phyloP scores from a whole-genome alignment of 176 grass and related monocot genomes.

The Paspalum notatum region DNA sequence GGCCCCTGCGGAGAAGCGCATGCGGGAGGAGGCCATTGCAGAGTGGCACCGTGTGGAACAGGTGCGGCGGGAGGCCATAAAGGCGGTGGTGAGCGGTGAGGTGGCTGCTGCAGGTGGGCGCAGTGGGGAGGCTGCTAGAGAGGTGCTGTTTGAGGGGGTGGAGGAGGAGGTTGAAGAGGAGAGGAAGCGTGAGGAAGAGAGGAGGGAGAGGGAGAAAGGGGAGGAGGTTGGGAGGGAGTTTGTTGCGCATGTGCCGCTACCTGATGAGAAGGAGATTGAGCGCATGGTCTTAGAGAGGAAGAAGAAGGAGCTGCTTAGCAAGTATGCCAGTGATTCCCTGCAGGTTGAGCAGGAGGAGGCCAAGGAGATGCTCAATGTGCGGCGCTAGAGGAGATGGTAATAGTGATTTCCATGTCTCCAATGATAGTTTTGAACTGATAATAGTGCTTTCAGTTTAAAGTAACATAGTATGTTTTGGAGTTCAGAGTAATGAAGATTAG shows the following conservation, averaged over 20 bases:
- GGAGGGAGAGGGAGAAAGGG: constrained; percentile 60
- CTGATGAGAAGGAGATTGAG: constrained; percentile 93
- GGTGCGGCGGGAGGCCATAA: constrained; percentile 84
- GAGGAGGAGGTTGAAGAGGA: constrained; percentile 98
- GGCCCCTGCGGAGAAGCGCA: constrained; percentile 65
- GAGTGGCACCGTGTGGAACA: constrained; percentile 80
- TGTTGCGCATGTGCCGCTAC: constrained; percentile 83
- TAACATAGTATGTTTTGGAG: constrained; percentile 23
- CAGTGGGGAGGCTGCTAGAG: constrained; percentile 42
- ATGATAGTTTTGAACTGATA: constrained; percentile 5
- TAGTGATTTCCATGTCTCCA: constrained; percentile 31
- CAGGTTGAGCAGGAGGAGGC: constrained; percentile 80
- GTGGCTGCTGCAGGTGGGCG: constrained; percentile 60
- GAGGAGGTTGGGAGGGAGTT: constrained; percentile 73
- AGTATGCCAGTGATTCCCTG: constrained; percentile 76
- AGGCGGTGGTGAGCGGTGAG: constrained; percentile 77
- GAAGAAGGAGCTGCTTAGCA: constrained; percentile 91
- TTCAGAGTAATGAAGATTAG: constrained; percentile 3
- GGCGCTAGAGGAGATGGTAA: constrained; percentile 53
- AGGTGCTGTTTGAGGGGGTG: constrained; percentile 85
- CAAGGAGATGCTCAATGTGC: constrained; percentile 97
- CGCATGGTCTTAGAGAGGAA: constrained; percentile 90
- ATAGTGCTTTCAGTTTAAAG: constrained; percentile 20
- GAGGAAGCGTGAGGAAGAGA: constrained; percentile 67
- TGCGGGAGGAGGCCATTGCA: constrained; percentile 52